Evolutionary conservation across 805 yeast species (phyloP).

Genomic region (Candida silvicultrix): DNA sequence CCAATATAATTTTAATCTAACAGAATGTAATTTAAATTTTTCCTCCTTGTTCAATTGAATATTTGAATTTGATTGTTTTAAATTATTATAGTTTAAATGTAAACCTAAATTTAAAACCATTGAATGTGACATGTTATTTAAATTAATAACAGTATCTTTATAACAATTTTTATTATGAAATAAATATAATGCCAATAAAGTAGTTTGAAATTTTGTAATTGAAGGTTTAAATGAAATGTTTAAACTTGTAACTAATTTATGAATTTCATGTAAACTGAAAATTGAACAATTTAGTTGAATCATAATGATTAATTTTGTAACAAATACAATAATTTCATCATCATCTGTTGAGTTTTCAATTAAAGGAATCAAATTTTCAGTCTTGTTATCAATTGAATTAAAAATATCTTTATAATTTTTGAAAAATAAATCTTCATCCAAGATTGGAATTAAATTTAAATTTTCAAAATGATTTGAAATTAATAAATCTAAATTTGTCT

Average conservation of each 20-base stretch:
- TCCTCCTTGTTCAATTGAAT: constrained; percentile 11
- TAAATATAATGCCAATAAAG: constrained; percentile 17
- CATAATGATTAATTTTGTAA: constrained; percentile 39
- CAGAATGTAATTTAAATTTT: constrained; percentile 16
- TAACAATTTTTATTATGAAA: constrained; percentile 23
- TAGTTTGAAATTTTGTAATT: constrained; percentile 17
- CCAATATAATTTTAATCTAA: constrained; percentile 38
- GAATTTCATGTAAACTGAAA: constrained; percentile 23
- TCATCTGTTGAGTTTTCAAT: neutral
- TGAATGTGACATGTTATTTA: constrained; percentile 14
- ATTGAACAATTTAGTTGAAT: constrained; percentile 23
- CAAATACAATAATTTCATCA: constrained; percentile 12
- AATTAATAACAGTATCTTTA: constrained; percentile 15
- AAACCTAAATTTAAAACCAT: constrained; percentile 21
- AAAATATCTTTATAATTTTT: constrained; percentile 14
- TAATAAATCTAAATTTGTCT: constrained; percentile 19
- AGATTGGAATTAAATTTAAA: constrained; percentile 18
- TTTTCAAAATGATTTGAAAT: constrained; percentile 21
- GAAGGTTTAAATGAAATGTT: constrained; percentile 8
- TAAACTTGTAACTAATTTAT: constrained; percentile 15
- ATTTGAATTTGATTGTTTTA: constrained; percentile 10
- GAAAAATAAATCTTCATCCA: constrained; percentile 20
- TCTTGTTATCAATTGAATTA: constrained; percentile 12
- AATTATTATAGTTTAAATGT: constrained; percentile 18
- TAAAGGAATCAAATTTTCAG: constrained; percentile 9